Evolutionary conservation across 2,329 filamentous ascomycete species (phyloP).

Genomic region (Leptographium radiaticola): DNA sequence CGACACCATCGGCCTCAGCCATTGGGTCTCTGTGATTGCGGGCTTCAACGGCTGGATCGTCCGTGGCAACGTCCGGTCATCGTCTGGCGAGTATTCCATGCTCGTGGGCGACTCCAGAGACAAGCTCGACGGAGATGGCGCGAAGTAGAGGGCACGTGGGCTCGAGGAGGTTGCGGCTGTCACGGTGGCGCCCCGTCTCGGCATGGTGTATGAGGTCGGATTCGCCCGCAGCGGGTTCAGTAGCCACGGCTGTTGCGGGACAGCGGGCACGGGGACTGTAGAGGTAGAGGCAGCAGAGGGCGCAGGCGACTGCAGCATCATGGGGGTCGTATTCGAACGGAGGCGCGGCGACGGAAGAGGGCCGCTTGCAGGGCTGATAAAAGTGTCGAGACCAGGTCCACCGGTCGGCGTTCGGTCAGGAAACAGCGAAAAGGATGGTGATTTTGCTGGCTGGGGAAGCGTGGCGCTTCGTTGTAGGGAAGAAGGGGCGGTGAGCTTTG

Average conservation of each 20-base stretch:
- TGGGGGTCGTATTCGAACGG: constrained; percentile 44
- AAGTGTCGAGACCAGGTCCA: no score
- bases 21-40: constrained; percentile 27
- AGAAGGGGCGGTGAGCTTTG: not conserved
- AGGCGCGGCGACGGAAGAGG: constrained; percentile 21
- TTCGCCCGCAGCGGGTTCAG: constrained; percentile 10
- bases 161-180: not conserved
- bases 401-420: constrained; percentile 21
- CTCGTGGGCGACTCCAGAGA: constrained; percentile 29
- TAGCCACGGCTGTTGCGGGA: constrained; percentile 18
- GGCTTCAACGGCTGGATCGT: constrained; percentile 20
- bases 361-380: constrained; percentile 9
- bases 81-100: constrained; percentile 6
- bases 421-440: constrained; percentile 33
- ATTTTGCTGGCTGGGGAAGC: constrained; percentile 32
- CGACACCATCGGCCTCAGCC: constrained; percentile 29
- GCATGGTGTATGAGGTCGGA: constrained; percentile 4
- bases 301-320: not conserved
- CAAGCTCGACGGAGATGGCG: constrained; percentile 21
- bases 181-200: not conserved
- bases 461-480: constrained; percentile 28
- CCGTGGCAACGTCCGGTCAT: constrained; percentile 2
- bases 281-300: not conserved
- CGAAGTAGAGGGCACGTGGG: constrained; percentile 16
- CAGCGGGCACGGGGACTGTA: not conserved